Evolutionary conservation across 306 rosid genomes (phyloP).

Genomic region (Castanea mollissima): DNA sequence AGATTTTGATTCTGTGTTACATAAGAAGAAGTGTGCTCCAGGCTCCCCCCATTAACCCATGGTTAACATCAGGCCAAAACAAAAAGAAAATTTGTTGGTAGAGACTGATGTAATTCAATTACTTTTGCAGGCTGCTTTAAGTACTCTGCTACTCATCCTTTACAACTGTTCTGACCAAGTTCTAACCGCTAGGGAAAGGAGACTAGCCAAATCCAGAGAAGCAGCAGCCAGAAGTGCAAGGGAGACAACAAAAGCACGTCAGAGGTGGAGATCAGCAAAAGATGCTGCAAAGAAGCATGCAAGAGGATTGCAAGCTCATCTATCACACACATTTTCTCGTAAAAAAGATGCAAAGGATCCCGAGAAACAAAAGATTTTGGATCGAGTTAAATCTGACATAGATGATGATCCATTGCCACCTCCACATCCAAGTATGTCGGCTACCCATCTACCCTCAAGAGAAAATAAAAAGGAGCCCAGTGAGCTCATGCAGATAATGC

Average conservation of each 20-base stretch:
- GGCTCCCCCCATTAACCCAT: background rate
- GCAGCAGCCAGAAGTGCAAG: slow-evolving; percentile 88
- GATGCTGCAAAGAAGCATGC: slow-evolving; percentile 81
- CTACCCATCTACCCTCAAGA: slow-evolving; percentile 33
- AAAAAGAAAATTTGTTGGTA: slow-evolving; percentile 12
- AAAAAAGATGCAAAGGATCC: slow-evolving; percentile 36
- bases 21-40: background rate
- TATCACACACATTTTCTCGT: slow-evolving; percentile 62
- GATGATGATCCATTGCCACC: slow-evolving; percentile 35
- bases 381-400: slow-evolving; percentile 35
- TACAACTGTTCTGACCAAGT: slow-evolving; percentile 98
- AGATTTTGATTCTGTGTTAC: background rate
- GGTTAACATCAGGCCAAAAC: slow-evolving; percentile 6
- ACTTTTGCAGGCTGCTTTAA: slow-evolving; percentile 88
- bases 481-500: slow-evolving; percentile 44
- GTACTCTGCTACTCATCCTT: slow-evolving; percentile 84
- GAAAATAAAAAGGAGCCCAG: slow-evolving; percentile 41
- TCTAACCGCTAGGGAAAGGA: slow-evolving; percentile 82
- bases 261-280: slow-evolving; percentile 79
- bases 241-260: slow-evolving; percentile 69
- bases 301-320: slow-evolving; percentile 76
- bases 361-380: slow-evolving; percentile 54
- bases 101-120: slow-evolving; percentile 42
- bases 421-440: slow-evolving; percentile 38
- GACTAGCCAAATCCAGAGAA: slow-evolving; percentile 78